phyloP scores from a whole-genome alignment of 495 filamentous ascomycete species.

The Lasiosphaeria ovina region DNA sequence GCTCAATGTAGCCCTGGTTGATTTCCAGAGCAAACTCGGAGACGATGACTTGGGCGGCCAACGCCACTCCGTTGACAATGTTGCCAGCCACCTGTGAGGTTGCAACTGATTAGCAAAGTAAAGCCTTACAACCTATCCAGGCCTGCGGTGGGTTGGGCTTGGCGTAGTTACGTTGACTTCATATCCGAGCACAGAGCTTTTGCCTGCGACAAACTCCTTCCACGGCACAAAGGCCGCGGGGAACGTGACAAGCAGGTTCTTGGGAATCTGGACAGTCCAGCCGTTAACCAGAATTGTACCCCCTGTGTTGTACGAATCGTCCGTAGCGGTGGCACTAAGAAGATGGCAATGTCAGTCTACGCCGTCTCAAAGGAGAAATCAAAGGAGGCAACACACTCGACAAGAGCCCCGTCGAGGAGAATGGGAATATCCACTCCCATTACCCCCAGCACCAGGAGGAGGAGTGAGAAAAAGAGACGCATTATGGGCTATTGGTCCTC shows the following conservation, averaged over 20 bases:
- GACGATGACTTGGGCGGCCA: slow-evolving; percentile 38
- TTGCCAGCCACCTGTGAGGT: slow-evolving; percentile 34
- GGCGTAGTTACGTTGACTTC: slow-evolving; percentile 31
- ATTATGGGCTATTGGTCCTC: neutral
- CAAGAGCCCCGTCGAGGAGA: slow-evolving; percentile 14
- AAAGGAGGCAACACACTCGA: slow-evolving; percentile 11
- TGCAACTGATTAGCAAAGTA: neutral
- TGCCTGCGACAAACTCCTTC: slow-evolving; percentile 31
- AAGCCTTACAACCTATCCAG: neutral
- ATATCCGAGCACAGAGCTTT: slow-evolving; percentile 24
- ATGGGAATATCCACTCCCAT: slow-evolving; percentile 14
- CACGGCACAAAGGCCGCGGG: slow-evolving; percentile 40
- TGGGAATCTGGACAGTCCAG: slow-evolving; percentile 38
- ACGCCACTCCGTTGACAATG: slow-evolving; percentile 30
- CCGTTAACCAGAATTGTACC: slow-evolving; percentile 39
- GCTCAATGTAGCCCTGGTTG: slow-evolving; percentile 36
- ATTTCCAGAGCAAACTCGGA: slow-evolving; percentile 30
- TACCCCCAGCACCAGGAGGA: slow-evolving; percentile 10
- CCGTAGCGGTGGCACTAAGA: slow-evolving; percentile 25
- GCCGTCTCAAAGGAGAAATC: neutral
- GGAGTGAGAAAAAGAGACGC: slow-evolving; percentile 2
- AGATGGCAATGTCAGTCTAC: neutral
- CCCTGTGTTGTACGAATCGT: slow-evolving; percentile 36
- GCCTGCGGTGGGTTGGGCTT: neutral
- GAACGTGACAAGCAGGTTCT: slow-evolving; percentile 43